Evolutionary conservation across 352 stramenopile species (phyloP).

Genomic region (Globisporangium okanoganense): DNA sequence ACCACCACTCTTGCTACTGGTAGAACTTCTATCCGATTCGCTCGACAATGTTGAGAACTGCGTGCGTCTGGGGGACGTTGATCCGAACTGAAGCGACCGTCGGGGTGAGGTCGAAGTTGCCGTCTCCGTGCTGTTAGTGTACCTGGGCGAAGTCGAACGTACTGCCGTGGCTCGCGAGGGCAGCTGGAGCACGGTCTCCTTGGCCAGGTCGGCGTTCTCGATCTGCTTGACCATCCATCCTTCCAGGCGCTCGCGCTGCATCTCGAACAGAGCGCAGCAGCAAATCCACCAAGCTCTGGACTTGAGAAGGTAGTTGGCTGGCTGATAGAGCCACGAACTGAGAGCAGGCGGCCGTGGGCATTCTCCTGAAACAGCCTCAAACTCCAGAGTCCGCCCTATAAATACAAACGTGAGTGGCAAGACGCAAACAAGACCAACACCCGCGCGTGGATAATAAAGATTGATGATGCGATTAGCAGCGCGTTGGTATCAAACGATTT

Average conservation of each 20-base stretch:
- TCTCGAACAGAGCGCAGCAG: conserved; percentile 8
- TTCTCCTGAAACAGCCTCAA: too few species aligned
- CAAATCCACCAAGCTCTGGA: neutral
- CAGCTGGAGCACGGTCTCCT: conserved; percentile 59
- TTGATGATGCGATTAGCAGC: conserved; percentile 1
- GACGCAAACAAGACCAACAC: neutral
- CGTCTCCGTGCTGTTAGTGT: neutral
- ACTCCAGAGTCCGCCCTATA: too few species aligned
- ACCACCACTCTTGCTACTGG: too few species aligned
- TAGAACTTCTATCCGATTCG: neutral
- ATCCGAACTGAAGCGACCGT: conserved; percentile 1
- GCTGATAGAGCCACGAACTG: too few species aligned
- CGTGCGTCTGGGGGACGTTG: conserved; percentile 13
- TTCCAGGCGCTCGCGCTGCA: conserved; percentile 69
- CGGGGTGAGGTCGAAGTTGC: conserved; percentile 12
- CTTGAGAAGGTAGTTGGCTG: too few species aligned
- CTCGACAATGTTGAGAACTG: conserved; percentile 5
- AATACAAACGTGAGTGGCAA: neutral
- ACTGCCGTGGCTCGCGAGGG: conserved; percentile 17
- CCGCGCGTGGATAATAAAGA: neutral
- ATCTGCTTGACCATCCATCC: conserved; percentile 80
- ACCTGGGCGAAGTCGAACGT: neutral
- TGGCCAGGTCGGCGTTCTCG: conserved; percentile 58
- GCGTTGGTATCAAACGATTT: neutral
- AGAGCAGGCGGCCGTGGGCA: too few species aligned